Percentiles rank a stretch among this genome's conserved stretches.
Conservation (phyloP, 352 stramenopile species). For the Phytophthora europaea region DNA sequence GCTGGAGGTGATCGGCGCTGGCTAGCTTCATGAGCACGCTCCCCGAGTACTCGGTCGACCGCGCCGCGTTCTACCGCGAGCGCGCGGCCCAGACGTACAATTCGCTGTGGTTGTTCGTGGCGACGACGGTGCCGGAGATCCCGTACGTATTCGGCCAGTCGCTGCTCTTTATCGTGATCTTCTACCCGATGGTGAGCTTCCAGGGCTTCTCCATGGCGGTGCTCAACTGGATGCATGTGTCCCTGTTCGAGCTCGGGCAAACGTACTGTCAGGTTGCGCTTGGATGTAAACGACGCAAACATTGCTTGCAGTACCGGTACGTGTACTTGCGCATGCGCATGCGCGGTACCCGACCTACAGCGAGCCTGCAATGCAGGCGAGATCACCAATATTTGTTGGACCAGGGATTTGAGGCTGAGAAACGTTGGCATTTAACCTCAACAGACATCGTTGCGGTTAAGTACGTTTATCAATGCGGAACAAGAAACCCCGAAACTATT, state of each 20-base stretch:
- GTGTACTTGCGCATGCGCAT: too few relatives aligned
- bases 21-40: slow-evolving; percentile 63
- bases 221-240: slow-evolving; percentile 23
- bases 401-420: too few relatives aligned
- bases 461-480: too few relatives aligned
- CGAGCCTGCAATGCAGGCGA: too few relatives aligned
- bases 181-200: slow-evolving; percentile 53
- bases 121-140: slow-evolving; percentile 15
- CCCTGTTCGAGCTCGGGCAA: slow-evolving; percentile 25
- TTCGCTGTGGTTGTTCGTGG: slow-evolving; percentile 30
- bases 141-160: slow-evolving; percentile 43
- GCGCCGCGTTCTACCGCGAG: slow-evolving; percentile 33
- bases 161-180: slow-evolving; percentile 49
- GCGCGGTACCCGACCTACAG: too few relatives aligned
- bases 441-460: too few relatives aligned
- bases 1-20: slow-evolving; percentile 28
- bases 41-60: slow-evolving; percentile 54
- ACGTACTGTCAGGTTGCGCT: slow-evolving; percentile 40
- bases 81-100: slow-evolving; percentile 25
- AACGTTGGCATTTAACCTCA: too few relatives aligned
- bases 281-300: too few relatives aligned
- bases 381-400: too few relatives aligned
- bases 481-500: too few relatives aligned
- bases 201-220: slow-evolving; percentile 32
- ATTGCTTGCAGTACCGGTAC: too few relatives aligned